Percentiles rank a stretch among this genome's conserved stretches.
These are phyloP conservation scores for Podila minutissima DNA, from an alignment of 192 early-diverging fungal species.

Conservation along the genomic window DNA sequence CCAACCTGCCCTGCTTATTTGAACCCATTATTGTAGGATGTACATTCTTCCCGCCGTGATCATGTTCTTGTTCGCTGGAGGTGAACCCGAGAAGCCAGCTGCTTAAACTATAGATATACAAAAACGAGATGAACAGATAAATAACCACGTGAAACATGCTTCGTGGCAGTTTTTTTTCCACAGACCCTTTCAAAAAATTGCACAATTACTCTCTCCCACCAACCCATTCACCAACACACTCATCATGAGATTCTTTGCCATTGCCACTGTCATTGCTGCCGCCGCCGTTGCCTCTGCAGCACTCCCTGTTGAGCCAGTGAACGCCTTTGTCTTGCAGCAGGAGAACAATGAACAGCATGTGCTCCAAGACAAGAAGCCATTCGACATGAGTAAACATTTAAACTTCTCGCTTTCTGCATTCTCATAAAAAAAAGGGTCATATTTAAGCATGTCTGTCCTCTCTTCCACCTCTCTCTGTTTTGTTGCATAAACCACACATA, in stretches of 20 bases:
- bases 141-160: not conserved
- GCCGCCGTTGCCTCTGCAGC: conserved; percentile 25
- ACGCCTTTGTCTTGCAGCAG: conserved; percentile 18
- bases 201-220: conserved; percentile 3
- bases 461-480: not conserved
- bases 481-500: not conserved
- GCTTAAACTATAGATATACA: conserved; percentile 4
- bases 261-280: conserved; percentile 17
- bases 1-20: not conserved
- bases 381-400: not conserved
- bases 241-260: conserved; percentile 27
- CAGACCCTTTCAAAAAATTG: too few species aligned
- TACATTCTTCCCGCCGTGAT: conserved; percentile 36
- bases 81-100: conserved; percentile 48
- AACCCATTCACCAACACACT: conserved; percentile 1
- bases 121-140: not conserved
- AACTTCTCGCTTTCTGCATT: not conserved
- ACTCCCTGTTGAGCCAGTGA: conserved; percentile 23
- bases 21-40: conserved; percentile 6
- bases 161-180: not conserved
- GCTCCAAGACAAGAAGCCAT: not conserved
- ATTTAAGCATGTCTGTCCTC: not conserved
- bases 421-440: not conserved
- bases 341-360: conserved; percentile 14
- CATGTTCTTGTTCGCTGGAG: conserved; percentile 35